A percentile compares a stretch with the other conserved stretches of the same genome.
Conservation (phyloP, 1,284 basidiomycete species). For the Trichosporon ovoides region DNA sequence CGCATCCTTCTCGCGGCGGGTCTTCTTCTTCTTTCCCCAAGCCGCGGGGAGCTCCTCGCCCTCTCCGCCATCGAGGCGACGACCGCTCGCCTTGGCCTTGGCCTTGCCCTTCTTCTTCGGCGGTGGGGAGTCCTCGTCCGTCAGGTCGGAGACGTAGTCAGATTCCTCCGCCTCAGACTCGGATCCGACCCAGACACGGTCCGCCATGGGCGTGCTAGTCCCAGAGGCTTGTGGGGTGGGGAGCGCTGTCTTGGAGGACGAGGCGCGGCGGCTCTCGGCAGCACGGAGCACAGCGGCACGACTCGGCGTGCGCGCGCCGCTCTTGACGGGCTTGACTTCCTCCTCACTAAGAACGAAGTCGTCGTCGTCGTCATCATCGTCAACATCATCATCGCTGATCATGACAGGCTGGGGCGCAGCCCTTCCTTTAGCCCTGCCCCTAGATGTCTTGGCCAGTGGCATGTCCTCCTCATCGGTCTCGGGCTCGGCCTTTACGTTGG, state of each 20-base stretch:
- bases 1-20: slow-evolving; percentile 10
- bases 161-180: not conserved
- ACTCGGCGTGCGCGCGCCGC: not conserved
- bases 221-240: slow-evolving; percentile 3
- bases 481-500: slow-evolving; percentile 15
- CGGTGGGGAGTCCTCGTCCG: slow-evolving; percentile 5
- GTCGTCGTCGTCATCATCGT: not conserved
- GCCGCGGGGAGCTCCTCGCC: slow-evolving; percentile 13
- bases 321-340: not conserved
- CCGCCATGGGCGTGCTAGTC: slow-evolving; percentile 14
- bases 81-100: slow-evolving; percentile 10
- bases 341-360: slow-evolving; percentile 2
- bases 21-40: slow-evolving; percentile 18
- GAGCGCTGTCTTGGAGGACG: not conserved
- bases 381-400: not conserved
- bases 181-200: slow-evolving; percentile 13
- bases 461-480: slow-evolving; percentile 15
- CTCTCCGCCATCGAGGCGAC: slow-evolving; percentile 20
- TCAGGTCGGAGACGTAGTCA: slow-evolving; percentile 6
- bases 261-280: slow-evolving; percentile 13
- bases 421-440: slow-evolving; percentile 7
- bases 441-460: slow-evolving; percentile 2
- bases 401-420: not conserved
- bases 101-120: slow-evolving; percentile 13
- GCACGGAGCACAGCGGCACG: slow-evolving; percentile 13